phyloP scores from a whole-genome alignment of 352 stramenopile genomes.

The Pythium pectinolyticum region DNA sequence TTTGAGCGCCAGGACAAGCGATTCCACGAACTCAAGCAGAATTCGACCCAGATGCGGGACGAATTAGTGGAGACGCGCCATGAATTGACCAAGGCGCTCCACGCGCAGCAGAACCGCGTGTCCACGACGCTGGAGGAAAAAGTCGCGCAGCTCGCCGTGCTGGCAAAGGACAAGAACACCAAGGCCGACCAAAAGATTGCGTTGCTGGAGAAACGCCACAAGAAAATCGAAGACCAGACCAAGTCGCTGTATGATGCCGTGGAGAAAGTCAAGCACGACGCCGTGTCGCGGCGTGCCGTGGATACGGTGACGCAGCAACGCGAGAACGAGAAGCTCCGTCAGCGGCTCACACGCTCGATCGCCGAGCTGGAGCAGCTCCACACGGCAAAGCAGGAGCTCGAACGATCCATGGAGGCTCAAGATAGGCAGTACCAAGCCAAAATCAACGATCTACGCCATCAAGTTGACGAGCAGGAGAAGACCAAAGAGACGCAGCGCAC shows the following conservation, averaged over 20 bases:
- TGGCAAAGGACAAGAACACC: slow-evolving; percentile 45
- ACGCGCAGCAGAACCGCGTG: slow-evolving; percentile 49
- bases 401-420: slow-evolving; percentile 41
- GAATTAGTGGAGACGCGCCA: slow-evolving; percentile 54
- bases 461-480: slow-evolving; percentile 48
- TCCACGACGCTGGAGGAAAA: slow-evolving; percentile 53
- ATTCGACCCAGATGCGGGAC: slow-evolving; percentile 42
- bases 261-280: slow-evolving; percentile 42
- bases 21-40: slow-evolving; percentile 54
- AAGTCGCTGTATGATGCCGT: slow-evolving; percentile 47
- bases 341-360: slow-evolving; percentile 49
- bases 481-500: slow-evolving; percentile 49
- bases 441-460: slow-evolving; percentile 48
- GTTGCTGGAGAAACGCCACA: slow-evolving; percentile 54
- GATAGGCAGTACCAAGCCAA: slow-evolving; percentile 52
- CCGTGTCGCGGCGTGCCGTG: slow-evolving; percentile 28
- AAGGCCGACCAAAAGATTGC: slow-evolving; percentile 57
- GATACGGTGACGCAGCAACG: slow-evolving; percentile 26
- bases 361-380: slow-evolving; percentile 40
- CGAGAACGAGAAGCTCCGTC: slow-evolving; percentile 44
- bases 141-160: slow-evolving; percentile 40
- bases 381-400: slow-evolving; percentile 14
- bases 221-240: slow-evolving; percentile 53
- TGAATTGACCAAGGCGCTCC: slow-evolving; percentile 56
- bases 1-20: slow-evolving; percentile 72